Evolutionary conservation across 1,139 yeast genomes (phyloP).

Genomic region (Spencermartinsiella ligniputridi): DNA sequence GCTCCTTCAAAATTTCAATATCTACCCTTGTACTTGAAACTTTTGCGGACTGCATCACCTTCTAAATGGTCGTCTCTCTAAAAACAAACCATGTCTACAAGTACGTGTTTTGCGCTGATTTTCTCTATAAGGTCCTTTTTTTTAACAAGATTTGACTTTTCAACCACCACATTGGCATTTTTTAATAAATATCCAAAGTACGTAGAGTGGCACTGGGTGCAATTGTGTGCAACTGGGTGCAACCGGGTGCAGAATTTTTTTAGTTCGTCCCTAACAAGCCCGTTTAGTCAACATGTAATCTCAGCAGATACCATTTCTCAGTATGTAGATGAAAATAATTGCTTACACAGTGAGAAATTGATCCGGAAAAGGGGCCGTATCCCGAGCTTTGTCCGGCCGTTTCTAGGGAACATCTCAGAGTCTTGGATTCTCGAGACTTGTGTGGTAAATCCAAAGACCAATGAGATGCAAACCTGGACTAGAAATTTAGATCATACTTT

Average conservation of each 20-base stretch:
- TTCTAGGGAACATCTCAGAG: slow-evolving; percentile 67
- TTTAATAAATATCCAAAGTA: slow-evolving; percentile 29
- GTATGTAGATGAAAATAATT: slow-evolving; percentile 56
- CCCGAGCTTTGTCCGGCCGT: slow-evolving; percentile 75
- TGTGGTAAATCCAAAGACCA: slow-evolving; percentile 59
- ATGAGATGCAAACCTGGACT: slow-evolving; percentile 64
- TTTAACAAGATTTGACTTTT: slow-evolving; percentile 21
- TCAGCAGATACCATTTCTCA: slow-evolving; percentile 74
- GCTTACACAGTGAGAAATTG: slow-evolving; percentile 67
- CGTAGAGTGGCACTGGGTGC: slow-evolving; percentile 9
- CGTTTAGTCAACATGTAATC: slow-evolving; percentile 82
- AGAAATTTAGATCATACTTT: slow-evolving; percentile 83
- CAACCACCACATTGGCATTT: slow-evolving; percentile 25
- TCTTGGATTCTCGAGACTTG: slow-evolving; percentile 84
- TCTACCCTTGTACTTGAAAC: no score
- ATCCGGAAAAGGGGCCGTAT: slow-evolving; percentile 76
- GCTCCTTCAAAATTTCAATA: no score
- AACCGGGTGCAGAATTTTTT: neutral
- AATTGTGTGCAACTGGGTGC: neutral
- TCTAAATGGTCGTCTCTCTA: neutral
- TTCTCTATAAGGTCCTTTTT: neutral
- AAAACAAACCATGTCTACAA: slow-evolving; percentile 10
- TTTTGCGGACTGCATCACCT: no score
- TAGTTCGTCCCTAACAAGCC: slow-evolving; percentile 32
- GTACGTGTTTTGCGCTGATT: slow-evolving; percentile 6